Evolutionary conservation across 768 basidiomycete species (phyloP).

Genomic region (Termitomyces sp.): DNA sequence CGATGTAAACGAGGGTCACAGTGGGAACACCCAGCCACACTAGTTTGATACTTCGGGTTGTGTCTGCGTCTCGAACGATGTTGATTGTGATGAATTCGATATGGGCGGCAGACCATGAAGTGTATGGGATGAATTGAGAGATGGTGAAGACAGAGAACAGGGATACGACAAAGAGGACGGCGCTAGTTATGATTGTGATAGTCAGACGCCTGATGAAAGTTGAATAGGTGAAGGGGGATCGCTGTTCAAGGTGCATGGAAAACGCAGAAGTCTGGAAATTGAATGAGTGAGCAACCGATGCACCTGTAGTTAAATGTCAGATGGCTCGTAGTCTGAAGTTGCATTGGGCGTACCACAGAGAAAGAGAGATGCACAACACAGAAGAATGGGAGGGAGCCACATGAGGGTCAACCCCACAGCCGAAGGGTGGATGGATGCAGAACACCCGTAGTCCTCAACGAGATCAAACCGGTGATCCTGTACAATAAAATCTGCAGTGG

Average conservation of each 20-base stretch:
- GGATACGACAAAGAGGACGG: constrained; percentile 35
- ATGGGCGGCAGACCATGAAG: constrained; percentile 47
- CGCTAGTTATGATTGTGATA: constrained; percentile 40
- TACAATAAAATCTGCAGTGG: constrained; percentile 44
- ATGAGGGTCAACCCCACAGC: constrained; percentile 37
- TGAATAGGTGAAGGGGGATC: constrained; percentile 37
- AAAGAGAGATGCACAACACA: constrained; percentile 37
- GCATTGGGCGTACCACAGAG: constrained; percentile 33
- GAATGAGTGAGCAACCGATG: constrained; percentile 30
- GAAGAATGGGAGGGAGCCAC: constrained; percentile 41
- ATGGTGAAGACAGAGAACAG: constrained; percentile 35
- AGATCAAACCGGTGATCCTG: constrained; percentile 66
- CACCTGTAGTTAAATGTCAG: constrained; percentile 17
- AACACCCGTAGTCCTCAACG: constrained; percentile 53
- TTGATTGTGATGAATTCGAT: constrained; percentile 32
- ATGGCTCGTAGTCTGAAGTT: background rate
- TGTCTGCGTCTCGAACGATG: constrained; percentile 22
- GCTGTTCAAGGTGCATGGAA: constrained; percentile 33
- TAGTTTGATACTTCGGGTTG: constrained; percentile 22
- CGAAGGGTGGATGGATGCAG: constrained; percentile 42
- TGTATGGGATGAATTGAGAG: constrained; percentile 30
- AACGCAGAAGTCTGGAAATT: constrained; percentile 21
- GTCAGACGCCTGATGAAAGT: constrained; percentile 56
- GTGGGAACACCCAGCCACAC: constrained; percentile 39
- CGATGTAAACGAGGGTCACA: constrained; percentile 34